Base-by-base conservation (phyloP, 2,329 filamentous ascomycete genomes). In the Tolypocladium pustulatum region DNA sequence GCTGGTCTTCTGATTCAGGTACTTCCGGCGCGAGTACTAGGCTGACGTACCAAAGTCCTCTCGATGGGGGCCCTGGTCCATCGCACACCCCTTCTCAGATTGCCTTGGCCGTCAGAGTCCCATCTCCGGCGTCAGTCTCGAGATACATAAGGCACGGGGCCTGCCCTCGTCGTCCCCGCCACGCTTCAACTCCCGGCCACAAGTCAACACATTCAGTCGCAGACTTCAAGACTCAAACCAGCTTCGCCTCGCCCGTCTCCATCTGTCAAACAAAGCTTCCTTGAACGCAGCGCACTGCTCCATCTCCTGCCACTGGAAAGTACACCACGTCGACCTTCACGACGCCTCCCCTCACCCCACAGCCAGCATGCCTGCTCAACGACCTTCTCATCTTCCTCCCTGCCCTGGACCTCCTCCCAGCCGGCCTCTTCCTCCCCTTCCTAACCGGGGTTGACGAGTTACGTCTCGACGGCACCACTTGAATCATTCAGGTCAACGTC, bases 361-460 rank as follows among this genome's bases (percentile, higher is more conserved):
- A 46, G 32, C 32, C 58, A 51, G 8, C 61, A 82, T 83, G 79
- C 79, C 81, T 73, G 75, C 80, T 63, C 81, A 84, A 72, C 81
- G 83, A 70, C 83, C 84, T 62, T 84, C 83, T 65, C 82, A 86
- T 68, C 81, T 87, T 64, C 84, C 84, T 75, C 84, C 84, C 65
- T 86, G 83, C 81, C 83, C 84, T 58, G 84, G 84, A 66, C 84
- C 84, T 61, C 84, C 84, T 67, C 84, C 84, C 63, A 83, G 79
- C 73, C 78, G 84, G 58, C 84, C 84, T 73, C 81, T 86, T 57
- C 84, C 84, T 72, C 81, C 83, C 73, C 80, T 86, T 62, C 84
- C 84, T 70, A 86, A 84, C 76, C 77, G 80, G 68, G 76, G 75
- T 65, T 83, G 83, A 41, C 2, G 30, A 30, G 25, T 34, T 12